Percentiles rank a stretch among this genome's conserved stretches.
Conservation (phyloP, 2,329 filamentous ascomycete genomes). For the Xylaria hypoxylon region DNA sequence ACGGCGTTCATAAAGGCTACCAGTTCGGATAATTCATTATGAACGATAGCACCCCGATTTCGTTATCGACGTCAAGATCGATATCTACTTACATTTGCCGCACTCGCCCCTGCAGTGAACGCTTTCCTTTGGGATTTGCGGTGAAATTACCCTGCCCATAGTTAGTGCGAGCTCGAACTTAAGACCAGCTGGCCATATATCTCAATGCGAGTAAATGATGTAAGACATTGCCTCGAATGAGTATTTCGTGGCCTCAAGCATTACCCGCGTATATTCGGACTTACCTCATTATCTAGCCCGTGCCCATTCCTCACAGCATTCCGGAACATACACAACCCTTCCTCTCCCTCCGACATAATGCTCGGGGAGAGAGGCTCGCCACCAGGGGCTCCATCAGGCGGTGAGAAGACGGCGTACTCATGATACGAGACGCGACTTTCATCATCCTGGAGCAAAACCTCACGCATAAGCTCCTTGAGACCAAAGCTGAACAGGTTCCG, state of each 20-base stretch:
- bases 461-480: conserved; percentile 45
- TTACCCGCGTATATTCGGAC: conserved; percentile 12
- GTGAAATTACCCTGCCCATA: conserved; percentile 46
- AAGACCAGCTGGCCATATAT: neutral
- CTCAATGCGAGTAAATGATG: neutral
- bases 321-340: conserved; percentile 47
- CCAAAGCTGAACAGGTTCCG: conserved; percentile 50
- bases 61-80: neutral
- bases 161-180: conserved; percentile 9
- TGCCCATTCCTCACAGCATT: conserved; percentile 44
- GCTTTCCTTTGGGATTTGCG: conserved; percentile 43
- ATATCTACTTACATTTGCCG: conserved; percentile 46
- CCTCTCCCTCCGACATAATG: conserved; percentile 47
- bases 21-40: neutral
- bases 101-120: conserved; percentile 44
- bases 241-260: neutral
- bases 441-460: conserved; percentile 43
- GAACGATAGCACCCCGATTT: neutral
- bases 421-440: conserved; percentile 49
- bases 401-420: conserved; percentile 49
- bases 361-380: conserved; percentile 45
- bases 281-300: conserved; percentile 47
- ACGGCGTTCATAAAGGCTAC: neutral
- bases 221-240: neutral
- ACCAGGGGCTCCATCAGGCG: conserved; percentile 38